Evolutionary conservation across 768 basidiomycete species (phyloP).

Genomic region (Infundibulicybe gibba): DNA sequence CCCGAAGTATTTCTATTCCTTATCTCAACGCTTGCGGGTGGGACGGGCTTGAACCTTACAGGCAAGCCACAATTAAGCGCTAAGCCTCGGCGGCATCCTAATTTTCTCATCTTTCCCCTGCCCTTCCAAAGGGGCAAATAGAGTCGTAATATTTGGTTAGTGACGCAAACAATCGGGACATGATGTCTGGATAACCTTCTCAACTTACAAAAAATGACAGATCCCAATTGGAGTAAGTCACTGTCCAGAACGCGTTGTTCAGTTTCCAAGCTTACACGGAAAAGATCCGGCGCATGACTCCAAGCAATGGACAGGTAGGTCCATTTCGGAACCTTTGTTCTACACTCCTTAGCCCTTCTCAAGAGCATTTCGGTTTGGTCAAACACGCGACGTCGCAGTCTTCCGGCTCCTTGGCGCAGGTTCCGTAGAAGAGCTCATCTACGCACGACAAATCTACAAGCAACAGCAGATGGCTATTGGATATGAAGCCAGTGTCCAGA

Average conservation of each 20-base stretch:
- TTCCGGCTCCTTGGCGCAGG: conserved; percentile 84
- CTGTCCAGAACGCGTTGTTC: not conserved
- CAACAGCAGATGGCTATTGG: conserved; percentile 93
- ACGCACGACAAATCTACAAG: conserved; percentile 88
- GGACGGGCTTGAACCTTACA: conserved; percentile 86
- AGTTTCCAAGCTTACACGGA: conserved; percentile 1
- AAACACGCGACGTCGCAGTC: conserved; percentile 81
- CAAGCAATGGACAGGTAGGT: conserved; percentile 79
- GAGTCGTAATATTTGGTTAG: conserved; percentile 87
- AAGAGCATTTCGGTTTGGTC: conserved; percentile 81
- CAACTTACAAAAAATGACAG: conserved; percentile 29
- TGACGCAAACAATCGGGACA: not conserved
- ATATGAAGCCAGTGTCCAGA: conserved; percentile 81
- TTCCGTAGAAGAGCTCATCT: conserved; percentile 84
- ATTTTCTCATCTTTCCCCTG: not conserved
- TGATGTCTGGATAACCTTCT: too few species aligned
- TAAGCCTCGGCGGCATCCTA: not conserved
- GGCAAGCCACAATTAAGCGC: conserved; percentile 20
- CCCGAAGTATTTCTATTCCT: conserved; percentile 75
- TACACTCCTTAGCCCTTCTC: not conserved
- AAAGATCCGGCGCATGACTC: conserved; percentile 92
- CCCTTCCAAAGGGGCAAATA: conserved; percentile 65
- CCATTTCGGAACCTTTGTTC: not conserved
- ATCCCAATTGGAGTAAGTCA: conserved; percentile 91
- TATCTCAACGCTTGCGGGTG: conserved; percentile 89